Evolutionary conservation across 208 protist species (phyloP).

Genomic region (Leishmania tarentolae): DNA sequence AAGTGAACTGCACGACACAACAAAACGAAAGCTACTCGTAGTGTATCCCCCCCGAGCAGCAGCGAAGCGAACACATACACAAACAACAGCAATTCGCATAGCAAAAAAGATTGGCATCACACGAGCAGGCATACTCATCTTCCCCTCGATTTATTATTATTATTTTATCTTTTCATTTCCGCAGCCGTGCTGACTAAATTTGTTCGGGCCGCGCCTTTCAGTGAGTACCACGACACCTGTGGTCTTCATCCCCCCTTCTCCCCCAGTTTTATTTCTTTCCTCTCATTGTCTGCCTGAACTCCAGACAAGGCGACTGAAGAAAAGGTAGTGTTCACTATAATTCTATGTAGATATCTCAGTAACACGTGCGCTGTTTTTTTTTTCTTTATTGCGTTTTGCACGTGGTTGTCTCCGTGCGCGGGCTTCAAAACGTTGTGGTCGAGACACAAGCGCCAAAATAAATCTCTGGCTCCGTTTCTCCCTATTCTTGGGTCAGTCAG

Average conservation of each 20-base stretch:
- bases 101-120: background rate
- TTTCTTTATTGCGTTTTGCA: background rate
- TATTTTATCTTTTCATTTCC: conserved; percentile 10
- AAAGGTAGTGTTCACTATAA: background rate
- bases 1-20: background rate
- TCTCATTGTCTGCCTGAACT: background rate
- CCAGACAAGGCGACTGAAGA: background rate
- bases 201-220: too few species aligned
- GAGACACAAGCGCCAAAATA: background rate
- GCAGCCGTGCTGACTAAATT: too few species aligned
- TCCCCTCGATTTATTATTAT: too few species aligned
- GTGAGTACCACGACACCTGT: too few species aligned
- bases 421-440: background rate
- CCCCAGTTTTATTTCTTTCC: background rate
- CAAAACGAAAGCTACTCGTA: conserved; percentile 4
- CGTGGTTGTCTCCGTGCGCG: background rate
- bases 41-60: background rate
- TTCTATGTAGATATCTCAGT: background rate
- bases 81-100: background rate
- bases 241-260: background rate
- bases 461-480: background rate
- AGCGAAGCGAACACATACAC: background rate
- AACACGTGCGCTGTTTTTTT: background rate
- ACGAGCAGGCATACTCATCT: background rate
- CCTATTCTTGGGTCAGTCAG: background rate